Base-by-base conservation (phyloP, 495 filamentous ascomycete species). In the Hamigera avellanea region DNA sequence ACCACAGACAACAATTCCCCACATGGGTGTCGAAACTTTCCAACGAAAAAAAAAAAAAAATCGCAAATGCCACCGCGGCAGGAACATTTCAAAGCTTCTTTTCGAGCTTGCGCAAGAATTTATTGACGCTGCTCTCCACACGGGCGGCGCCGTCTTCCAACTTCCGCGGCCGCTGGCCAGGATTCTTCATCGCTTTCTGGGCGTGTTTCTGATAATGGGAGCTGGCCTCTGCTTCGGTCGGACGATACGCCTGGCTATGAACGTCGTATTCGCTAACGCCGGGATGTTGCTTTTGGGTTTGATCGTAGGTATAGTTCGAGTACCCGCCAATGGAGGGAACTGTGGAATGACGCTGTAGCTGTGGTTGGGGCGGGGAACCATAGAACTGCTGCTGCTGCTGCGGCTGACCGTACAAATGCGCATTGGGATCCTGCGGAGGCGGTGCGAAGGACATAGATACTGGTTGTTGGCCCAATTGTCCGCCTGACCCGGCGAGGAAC, bases 91-190 rank as follows among this genome's bases (percentile, higher is more conserved):
- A 81, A 54, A 89, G 75, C 52, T 74, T 81, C 73, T 91, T 91
- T 68, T 94, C 87, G 50, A 94, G 65, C 61, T 76, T 86, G 76
- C 86, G 93, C 49, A 95, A 64, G 56, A 93, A 80, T 25, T 80
- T 69, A 39, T 80, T 80, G 10, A 93, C 76, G 2, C 81, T 78
- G 55, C 76, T 81, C 62, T 95, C 87, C 33, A 91, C 44, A 45
- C 70, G 66, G 1, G 67, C 71, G n/a, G 79, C 78, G 30, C 69
- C 61, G 35, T 80, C 72, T 45, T 88, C 86, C 16, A 93, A 49
- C 50, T 68, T 81, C 13, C 71, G 67, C 13, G 61, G 41, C 33
- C 56, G 56, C 37, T 70, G 63, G 30, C 56, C 61, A 2, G 58
- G 45, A 26, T 72, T 69, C 35, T 62, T 53, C 59, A 72, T 70